Base-by-base conservation (phyloP, 306 rosid genomes). In the Castanopsis chinensis region DNA sequence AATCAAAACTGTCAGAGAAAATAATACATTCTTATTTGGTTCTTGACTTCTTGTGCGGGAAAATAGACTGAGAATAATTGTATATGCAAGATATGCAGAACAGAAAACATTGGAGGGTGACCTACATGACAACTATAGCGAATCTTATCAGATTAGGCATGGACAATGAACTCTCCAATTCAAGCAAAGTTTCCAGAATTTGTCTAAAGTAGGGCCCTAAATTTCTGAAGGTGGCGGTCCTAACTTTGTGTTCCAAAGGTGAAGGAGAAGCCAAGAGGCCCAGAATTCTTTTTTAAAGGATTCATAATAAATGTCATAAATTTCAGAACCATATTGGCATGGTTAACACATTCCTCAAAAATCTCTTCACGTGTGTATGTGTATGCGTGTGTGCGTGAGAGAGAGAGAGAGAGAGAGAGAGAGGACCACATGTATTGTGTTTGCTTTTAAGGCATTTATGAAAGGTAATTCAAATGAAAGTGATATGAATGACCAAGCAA, bases 361-460 rank as follows among this genome's bases (percentile, higher is more conserved):
- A 12, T 18, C 20, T 27, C 19, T 63, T 14, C 9, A 28, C 41
- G 69, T 63, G 13, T 59, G 69, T 63, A 3, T 19, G 18, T n/a
- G 56, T 6, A 4, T 33, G 73, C 0, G 9, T 8, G 27, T 0
- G 54, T 17, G 54, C 19, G 75, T 10, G 53, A 3, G 53, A 0
- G 51, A 23, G 28, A 23, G 78, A 33, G 72, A 72, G 78, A 69
- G 70, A 49, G 74, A 74, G 71, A 79, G 80, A 78, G 76, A 78
- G 67, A 53, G 81, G 85, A 83, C 83, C 85, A 83, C 89, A 79
- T 12, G 27, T 61, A 76, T 79, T 83, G 65, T 43, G 74, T 77
- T 69, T 28, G 2, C 32, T 43, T 25, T 25, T 33, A 52, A 63
- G 63, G 68, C 45, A n/a, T 7, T 64, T 32, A n/a, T 7, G 25